Base-by-base conservation (phyloP, 2,329 filamentous ascomycete species). In the Fulvia fulva region DNA sequence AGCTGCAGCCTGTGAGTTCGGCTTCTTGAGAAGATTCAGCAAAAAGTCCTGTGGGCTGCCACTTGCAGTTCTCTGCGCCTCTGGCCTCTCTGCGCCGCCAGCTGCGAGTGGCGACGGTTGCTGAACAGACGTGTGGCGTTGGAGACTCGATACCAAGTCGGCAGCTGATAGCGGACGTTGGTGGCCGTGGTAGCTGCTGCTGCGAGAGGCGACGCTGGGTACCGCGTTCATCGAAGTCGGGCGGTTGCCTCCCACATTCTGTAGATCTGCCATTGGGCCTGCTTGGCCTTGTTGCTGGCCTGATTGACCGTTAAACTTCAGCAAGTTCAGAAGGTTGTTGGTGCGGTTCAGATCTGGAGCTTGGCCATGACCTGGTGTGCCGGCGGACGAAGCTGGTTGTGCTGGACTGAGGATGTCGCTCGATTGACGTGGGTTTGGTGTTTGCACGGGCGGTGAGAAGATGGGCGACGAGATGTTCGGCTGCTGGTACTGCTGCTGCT, bases 21-120 rank as follows among this genome's bases (percentile, higher is more conserved):
- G 86, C 51, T 88, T 87, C 69, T 91, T 94, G 63, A 99, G 82
- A 58, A 97, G 80, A 67, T 90, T 88, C 62, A 97, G 84, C 50
- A 99, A 80, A 70, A 94, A 89, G 63, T 93, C 87, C 74, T 95
- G 89, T 4, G n/a, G 67, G 59, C 57, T 72, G 65, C 46, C 62
- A 57, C 46, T 63, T 23, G 55, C 61, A 21, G 68, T 65, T 53
- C 57, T 49, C 67, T 66, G 30, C 71, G 64, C 28, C 67, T 71
- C 58, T 60, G 52, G 54, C 63, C 66, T 65, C 47, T 65, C 57
- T 12, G 63, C 65, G 14, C 62, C 62, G 2, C 59, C 44, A 28
- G 72, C 68, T 12, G 75, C 62, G 19, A 72, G 64, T 21, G 70
- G 55, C 21, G 41, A 53, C 61, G 14, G 71, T 65, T 56, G 65